Conservation (phyloP, 176 grass and related monocot genomes). For the Hsuehochloa calcarea region DNA sequence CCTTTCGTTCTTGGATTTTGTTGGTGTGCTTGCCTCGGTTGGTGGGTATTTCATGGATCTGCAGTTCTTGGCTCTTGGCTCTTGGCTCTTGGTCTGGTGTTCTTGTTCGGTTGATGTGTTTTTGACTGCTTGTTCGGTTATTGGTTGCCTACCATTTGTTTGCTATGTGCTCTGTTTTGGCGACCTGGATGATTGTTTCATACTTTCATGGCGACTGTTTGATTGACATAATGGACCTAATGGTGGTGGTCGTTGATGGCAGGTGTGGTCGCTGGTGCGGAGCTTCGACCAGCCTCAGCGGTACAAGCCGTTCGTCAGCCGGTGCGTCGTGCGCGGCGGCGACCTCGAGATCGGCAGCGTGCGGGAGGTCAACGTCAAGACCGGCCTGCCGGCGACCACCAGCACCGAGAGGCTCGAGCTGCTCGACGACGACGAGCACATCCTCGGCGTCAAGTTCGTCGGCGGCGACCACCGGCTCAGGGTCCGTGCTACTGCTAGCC, state of each 20-base stretch:
- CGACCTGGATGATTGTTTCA: neutral
- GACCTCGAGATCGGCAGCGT: conserved; percentile 72
- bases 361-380: conserved; percentile 78
- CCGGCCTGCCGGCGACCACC: conserved; percentile 79
- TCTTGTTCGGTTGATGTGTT: neutral
- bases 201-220: neutral
- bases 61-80: neutral
- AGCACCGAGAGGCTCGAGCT: conserved; percentile 71
- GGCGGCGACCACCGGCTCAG: conserved; percentile 82
- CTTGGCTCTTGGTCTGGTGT: neutral
- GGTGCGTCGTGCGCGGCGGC: conserved; percentile 69
- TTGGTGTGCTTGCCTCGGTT: neutral
- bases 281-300: conserved; percentile 90
- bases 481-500: conserved; percentile 24
- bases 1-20: neutral
- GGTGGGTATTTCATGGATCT: conserved; percentile 34
- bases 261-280: conserved; percentile 88
- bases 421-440: conserved; percentile 76
- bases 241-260: conserved; percentile 11
- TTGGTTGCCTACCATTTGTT: neutral
- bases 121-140: neutral
- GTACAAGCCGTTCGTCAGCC: conserved; percentile 86
- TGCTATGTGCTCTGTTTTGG: neutral
- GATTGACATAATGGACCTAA: neutral
- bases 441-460: conserved; percentile 77